Base-by-base conservation (phyloP, 2,329 filamentous ascomycete species). In the Esteya vermicola region DNA sequence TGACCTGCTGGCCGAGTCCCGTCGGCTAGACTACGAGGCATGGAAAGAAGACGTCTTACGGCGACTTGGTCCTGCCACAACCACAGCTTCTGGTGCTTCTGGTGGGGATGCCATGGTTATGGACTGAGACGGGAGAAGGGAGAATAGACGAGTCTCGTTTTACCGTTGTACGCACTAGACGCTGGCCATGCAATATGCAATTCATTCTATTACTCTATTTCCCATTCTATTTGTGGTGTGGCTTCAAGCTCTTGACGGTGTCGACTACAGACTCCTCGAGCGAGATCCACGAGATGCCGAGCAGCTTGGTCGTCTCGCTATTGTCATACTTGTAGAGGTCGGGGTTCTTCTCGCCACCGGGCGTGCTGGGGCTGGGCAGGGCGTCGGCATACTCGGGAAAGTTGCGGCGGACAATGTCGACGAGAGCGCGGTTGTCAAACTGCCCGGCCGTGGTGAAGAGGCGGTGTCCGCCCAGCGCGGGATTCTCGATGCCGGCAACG, bases 1-100 rank as follows among this genome's bases (percentile, higher is more conserved):
- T 50, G 80, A 86, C 51, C 84, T 78, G 51, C 56, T 88, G 49
- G 78, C 76, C 46, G 73, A 78, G 36, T 62, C 67, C 45, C 75
- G 73, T 48, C 66, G 68, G 49, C 63, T 62, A 31, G 74, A 79
- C 10, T 86, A 77, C 52, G 61, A 55, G 33, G 55, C 54, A 16
- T 91, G 83, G 84, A 78, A 78, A 55, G 63, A 65, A 5, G 59
- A 55, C 1, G 68, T 85, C 21, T 50, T 82, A 52, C 60, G 57
- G 43, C 66, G 66, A 47, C 72, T 84, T 43, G 46, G 41, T 31
- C 49, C 52, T 13, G 30, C 14, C n/a, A n/a, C n/a, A n/a, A n/a
- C n/a, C n/a, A n/a, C n/a, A n/a, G n/a, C n/a, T n/a, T n/a, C n/a
- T n/a, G n/a, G n/a, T n/a, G n/a, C n/a, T n/a, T n/a, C n/a, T n/a